phyloP scores from a whole-genome alignment of 345 rosid species.

The Arabidopsis thaliana region DNA sequence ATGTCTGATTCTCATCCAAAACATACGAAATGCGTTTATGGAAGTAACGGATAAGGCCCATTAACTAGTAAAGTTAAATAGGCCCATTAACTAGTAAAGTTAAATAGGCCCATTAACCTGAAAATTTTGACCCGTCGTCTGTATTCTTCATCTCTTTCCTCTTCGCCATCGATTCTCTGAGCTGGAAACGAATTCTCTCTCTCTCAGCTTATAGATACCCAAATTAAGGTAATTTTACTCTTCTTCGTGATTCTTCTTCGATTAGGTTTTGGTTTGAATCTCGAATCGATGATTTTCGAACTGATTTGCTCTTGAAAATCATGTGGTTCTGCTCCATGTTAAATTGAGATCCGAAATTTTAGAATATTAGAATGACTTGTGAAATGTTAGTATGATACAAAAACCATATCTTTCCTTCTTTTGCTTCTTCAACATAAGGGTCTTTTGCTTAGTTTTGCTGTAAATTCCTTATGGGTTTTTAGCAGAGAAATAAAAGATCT shows the following conservation, averaged over 20 bases:
- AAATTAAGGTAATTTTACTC: slow-evolving; percentile 12
- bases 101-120: neutral
- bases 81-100: slow-evolving; percentile 7
- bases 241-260: neutral
- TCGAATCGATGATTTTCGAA: neutral
- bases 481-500: slow-evolving; percentile 10
- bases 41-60: neutral
- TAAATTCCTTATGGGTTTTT: slow-evolving; percentile 3
- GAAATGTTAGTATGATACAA: no score
- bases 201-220: neutral
- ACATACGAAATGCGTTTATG: slow-evolving; percentile 1
- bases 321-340: neutral
- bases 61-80: neutral
- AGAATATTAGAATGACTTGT: neutral
- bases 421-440: neutral
- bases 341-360: slow-evolving; percentile 13
- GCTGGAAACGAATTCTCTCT: neutral
- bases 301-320: neutral
- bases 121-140: slow-evolving; percentile 19
- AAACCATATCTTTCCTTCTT: neutral
- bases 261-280: neutral
- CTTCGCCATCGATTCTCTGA: neutral
- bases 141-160: neutral
- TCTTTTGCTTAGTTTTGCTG: slow-evolving; percentile 2
- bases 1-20: slow-evolving; percentile 21